Percentiles rank a stretch among this genome's conserved stretches.
These are phyloP conservation scores for Penicillium atrosanguineum DNA, from an alignment of 495 filamentous ascomycete genomes.

Conservation along the genomic window DNA sequence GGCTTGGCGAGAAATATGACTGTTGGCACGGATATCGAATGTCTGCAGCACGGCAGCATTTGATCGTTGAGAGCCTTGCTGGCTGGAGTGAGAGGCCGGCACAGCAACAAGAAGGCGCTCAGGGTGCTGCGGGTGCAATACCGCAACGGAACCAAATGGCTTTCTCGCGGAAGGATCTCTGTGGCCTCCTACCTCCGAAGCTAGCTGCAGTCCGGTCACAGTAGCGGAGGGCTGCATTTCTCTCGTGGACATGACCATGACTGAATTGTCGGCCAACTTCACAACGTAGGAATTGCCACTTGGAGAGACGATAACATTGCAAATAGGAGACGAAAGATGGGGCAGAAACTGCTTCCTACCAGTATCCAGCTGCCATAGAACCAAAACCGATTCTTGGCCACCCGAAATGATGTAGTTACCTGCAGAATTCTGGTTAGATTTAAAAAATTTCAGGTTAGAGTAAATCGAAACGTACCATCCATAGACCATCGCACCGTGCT, in stretches of 20 bases:
- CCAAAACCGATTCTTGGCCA: slow-evolving; percentile 83
- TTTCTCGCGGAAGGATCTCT: slow-evolving; percentile 21
- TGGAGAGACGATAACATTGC: slow-evolving; percentile 78
- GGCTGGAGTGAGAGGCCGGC: slow-evolving; percentile 43
- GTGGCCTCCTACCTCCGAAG: slow-evolving; percentile 18
- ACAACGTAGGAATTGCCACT: slow-evolving; percentile 75
- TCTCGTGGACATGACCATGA: slow-evolving; percentile 82
- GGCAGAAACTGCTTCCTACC: slow-evolving; percentile 75
- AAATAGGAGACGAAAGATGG: slow-evolving; percentile 79
- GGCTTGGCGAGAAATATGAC: slow-evolving; percentile 77
- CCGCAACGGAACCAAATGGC: slow-evolving; percentile 16
- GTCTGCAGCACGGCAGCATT: slow-evolving; percentile 69
- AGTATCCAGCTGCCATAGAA: slow-evolving; percentile 95
- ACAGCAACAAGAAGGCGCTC: slow-evolving; percentile 62
- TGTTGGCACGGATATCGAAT: slow-evolving; percentile 71
- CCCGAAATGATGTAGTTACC: slow-evolving; percentile 97
- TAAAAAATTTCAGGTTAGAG: not conserved
- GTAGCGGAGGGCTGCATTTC: slow-evolving; percentile 79
- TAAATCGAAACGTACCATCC: slow-evolving; percentile 64
- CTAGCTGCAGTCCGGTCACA: slow-evolving; percentile 75
- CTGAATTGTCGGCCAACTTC: slow-evolving; percentile 84
- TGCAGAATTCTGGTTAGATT: slow-evolving; percentile 30
- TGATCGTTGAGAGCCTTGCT: slow-evolving; percentile 26
- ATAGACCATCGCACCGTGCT: slow-evolving; percentile 79
- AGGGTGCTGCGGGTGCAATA: slow-evolving; percentile 53